Percentiles rank a stretch among this genome's conserved stretches.
Conservation (phyloP, 371 early-diverging fungal species). For the Rhizopus stolonifer region DNA sequence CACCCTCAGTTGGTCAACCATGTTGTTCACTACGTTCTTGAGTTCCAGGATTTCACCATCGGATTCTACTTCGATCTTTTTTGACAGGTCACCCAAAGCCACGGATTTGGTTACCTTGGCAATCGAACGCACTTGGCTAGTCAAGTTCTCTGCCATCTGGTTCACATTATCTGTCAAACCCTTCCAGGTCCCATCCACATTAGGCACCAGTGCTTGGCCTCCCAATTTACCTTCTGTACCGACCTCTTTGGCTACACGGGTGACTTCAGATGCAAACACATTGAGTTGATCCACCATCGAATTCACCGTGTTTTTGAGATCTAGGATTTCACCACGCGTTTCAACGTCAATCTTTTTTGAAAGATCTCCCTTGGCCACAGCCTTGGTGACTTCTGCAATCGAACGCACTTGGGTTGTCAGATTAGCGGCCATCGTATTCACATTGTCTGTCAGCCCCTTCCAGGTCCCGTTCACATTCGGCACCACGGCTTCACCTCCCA, state of each 20-base stretch:
- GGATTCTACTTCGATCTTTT: no score
- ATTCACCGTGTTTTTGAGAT: slow-evolving; percentile 23
- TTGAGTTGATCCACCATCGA: slow-evolving; percentile 24
- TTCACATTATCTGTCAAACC: slow-evolving; percentile 56
- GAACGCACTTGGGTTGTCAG: slow-evolving; percentile 51
- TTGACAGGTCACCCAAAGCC: no score
- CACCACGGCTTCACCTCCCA: slow-evolving; percentile 40
- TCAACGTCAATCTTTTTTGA: slow-evolving; percentile 55
- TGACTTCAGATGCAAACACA: slow-evolving; percentile 48
- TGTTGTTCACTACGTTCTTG: no score
- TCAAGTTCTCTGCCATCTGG: slow-evolving; percentile 51
- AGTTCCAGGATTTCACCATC: no score
- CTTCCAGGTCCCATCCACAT: slow-evolving; percentile 50
- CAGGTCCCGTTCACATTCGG: slow-evolving; percentile 48
- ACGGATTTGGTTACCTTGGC: no score
- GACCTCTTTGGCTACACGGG: slow-evolving; percentile 62
- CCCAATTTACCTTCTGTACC: slow-evolving; percentile 59
- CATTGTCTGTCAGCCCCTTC: slow-evolving; percentile 50
- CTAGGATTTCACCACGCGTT: slow-evolving; percentile 61
- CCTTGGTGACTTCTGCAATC: slow-evolving; percentile 46
- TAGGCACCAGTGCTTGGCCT: slow-evolving; percentile 52
- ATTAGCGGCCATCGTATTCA: slow-evolving; percentile 49
- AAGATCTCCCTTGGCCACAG: slow-evolving; percentile 54
- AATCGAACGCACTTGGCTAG: slow-evolving; percentile 56
- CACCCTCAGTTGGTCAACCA: no score